Percentiles rank a stretch among this genome's conserved stretches.
phyloP scores from a whole-genome alignment of 257 asterid species.

The Nyctanthes arbortristis region DNA sequence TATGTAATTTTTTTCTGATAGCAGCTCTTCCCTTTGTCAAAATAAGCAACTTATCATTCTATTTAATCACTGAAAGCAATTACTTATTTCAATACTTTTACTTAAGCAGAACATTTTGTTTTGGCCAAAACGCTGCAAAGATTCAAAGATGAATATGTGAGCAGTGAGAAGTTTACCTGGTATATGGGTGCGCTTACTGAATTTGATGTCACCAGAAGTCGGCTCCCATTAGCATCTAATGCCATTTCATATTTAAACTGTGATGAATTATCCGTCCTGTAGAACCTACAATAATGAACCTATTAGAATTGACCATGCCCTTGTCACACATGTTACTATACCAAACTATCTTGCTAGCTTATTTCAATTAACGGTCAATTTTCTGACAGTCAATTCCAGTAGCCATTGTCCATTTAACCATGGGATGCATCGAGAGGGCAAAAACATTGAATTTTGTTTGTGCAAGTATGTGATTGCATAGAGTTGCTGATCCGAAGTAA shows the following conservation, averaged over 20 bases:
- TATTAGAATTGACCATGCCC: background rate
- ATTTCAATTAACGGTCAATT: background rate
- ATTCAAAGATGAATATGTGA: background rate
- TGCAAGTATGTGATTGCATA: background rate
- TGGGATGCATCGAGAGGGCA: background rate
- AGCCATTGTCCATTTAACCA: background rate
- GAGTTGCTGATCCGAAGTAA: background rate
- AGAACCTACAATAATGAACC: slow-evolving; percentile 43
- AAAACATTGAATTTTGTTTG: background rate
- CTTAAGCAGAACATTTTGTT: background rate
- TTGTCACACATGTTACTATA: background rate
- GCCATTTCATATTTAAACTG: slow-evolving; percentile 72
- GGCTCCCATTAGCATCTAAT: slow-evolving; percentile 76
- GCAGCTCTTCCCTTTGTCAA: no score
- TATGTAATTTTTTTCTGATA: no score
- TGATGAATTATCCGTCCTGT: slow-evolving; percentile 47
- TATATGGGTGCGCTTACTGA: slow-evolving; percentile 76
- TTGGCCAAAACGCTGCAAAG: background rate
- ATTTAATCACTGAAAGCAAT: background rate
- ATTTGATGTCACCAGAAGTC: slow-evolving; percentile 76
- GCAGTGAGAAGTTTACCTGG: slow-evolving; percentile 46
- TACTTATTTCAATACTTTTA: background rate
- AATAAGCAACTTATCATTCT: background rate
- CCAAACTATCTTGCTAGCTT: background rate
- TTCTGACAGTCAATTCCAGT: background rate